Percentiles rank a stretch among this genome's conserved stretches.
phyloP scores from a whole-genome alignment of 2,329 filamentous ascomycete species.

The Aspergillus hortae region DNA sequence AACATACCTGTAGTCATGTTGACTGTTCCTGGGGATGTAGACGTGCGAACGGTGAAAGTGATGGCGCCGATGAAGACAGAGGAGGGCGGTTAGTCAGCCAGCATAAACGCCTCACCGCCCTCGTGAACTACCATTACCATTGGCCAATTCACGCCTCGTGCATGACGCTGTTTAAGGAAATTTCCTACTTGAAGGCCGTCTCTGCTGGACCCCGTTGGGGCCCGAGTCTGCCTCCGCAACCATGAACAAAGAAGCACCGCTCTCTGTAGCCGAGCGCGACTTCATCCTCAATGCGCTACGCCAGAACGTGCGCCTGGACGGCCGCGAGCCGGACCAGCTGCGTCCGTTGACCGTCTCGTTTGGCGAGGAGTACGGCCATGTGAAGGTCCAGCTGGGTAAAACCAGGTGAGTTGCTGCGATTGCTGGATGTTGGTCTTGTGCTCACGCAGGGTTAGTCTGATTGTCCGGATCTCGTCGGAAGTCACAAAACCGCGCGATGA shows the following conservation, averaged over 20 bases:
- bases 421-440: no score
- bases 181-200: constrained; percentile 14
- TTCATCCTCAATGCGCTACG: constrained; percentile 82
- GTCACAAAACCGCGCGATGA: constrained; percentile 81
- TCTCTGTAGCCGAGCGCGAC: constrained; percentile 80
- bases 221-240: constrained; percentile 24
- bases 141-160: constrained; percentile 10
- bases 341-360: constrained; percentile 74
- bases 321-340: constrained; percentile 75
- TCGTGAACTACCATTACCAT: not conserved
- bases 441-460: constrained; percentile 17
- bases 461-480: constrained; percentile 82
- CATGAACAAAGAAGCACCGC: constrained; percentile 92
- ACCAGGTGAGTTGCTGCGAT: constrained; percentile 64
- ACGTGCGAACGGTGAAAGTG: not conserved
- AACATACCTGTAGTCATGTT: constrained; percentile 43
- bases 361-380: constrained; percentile 86
- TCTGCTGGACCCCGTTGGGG: constrained; percentile 19
- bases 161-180: constrained; percentile 21
- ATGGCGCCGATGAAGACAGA: not conserved
- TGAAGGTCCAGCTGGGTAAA: constrained; percentile 82
- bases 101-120: constrained; percentile 7
- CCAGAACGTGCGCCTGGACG: constrained; percentile 78
- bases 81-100: constrained; percentile 9
- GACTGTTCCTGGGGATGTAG: constrained; percentile 1